Conservation (phyloP, 1,139 yeast species). For the Kodamaea anthophila region DNA sequence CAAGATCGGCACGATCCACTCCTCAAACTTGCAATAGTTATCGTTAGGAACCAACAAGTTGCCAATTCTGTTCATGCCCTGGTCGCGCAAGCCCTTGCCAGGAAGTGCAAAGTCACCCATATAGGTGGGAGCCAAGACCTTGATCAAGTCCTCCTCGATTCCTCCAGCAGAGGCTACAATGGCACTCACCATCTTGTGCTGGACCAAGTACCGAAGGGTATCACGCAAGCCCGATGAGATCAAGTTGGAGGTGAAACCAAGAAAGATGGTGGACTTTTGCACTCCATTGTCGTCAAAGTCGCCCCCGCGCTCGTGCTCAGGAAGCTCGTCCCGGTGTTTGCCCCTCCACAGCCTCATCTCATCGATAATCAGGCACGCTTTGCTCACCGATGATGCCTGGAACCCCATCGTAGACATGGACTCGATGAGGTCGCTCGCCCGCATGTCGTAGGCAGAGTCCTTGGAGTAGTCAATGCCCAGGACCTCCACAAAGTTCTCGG, state of each 20-base stretch:
- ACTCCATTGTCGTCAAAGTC: slow-evolving; percentile 74
- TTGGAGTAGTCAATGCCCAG: slow-evolving; percentile 84
- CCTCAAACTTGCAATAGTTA: slow-evolving; percentile 94
- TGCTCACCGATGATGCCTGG: slow-evolving; percentile 82
- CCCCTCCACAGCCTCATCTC: slow-evolving; percentile 95
- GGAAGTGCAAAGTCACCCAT: slow-evolving; percentile 83
- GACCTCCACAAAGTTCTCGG: slow-evolving; percentile 70
- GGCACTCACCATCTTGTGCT: slow-evolving; percentile 90
- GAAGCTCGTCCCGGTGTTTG: slow-evolving; percentile 54
- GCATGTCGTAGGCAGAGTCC: slow-evolving; percentile 60
- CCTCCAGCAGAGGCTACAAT: slow-evolving; percentile 97
- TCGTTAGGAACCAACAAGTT: slow-evolving; percentile 95
- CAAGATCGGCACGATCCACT: slow-evolving; percentile 94
- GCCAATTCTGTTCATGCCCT: slow-evolving; percentile 97
- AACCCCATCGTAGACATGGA: slow-evolving; percentile 97
- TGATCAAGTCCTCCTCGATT: slow-evolving; percentile 92
- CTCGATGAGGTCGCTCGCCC: slow-evolving; percentile 68
- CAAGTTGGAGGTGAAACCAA: slow-evolving; percentile 96
- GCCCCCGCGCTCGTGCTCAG: slow-evolving; percentile 67
- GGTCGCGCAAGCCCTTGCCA: slow-evolving; percentile 79
- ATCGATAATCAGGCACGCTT: slow-evolving; percentile 86
- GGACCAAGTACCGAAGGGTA: slow-evolving; percentile 80
- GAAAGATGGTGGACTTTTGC: slow-evolving; percentile 82
- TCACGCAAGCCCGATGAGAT: slow-evolving; percentile 93
- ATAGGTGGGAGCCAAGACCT: slow-evolving; percentile 92